Base-by-base conservation (phyloP, 257 asterid genomes). In the Verbena officinalis region DNA sequence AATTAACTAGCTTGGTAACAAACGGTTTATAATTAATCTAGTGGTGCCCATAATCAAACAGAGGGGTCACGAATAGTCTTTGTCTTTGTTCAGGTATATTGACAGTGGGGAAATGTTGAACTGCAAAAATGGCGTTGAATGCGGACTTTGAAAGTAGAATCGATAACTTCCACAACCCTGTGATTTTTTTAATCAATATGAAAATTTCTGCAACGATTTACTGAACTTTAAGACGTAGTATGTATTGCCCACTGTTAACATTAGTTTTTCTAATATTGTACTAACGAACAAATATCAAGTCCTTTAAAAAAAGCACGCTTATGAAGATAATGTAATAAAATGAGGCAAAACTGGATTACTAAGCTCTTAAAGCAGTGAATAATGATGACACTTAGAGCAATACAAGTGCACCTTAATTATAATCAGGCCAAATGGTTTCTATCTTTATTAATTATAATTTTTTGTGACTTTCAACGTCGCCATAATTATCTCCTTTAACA, bases 401-500 rank as follows among this genome's bases (percentile, higher is more conserved):
- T n/a, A 46, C 1, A 1, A 0, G 2, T 49, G 23, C 43, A 52
- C 58, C 53, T 61, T 62, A n/a, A 21, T 31, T 31, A 6, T 62
- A 31, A 10, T 62, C 34, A 27, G 22, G 30, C 30, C 42, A 40
- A 49, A 53, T 40, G 43, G 9, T 54, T 11, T 49, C 21, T 22
- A 23, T 11, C 14, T 59, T n/a, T 3, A 30, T 12, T 53, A 30
- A 56, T 36, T 50, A 49, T 43, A 44, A 59, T 9, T 36, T 23
- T 12, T 20, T 11, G n/a, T n/a, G 45, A 68, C 68, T 58, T 65
- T 59, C 64, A 59, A 65, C 42, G 15, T 30, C 49, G 27, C 53
- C 6, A 72, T 65, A 59, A 72, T 73, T 73, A 15, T 59, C 13
- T 16, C 46, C 53, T 72, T 65, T 52, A 39, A 42, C 34, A 17